Evolutionary conservation across 176 grass and related monocot genomes (phyloP).

Genomic region (Eremochloa ophiuroides): DNA sequence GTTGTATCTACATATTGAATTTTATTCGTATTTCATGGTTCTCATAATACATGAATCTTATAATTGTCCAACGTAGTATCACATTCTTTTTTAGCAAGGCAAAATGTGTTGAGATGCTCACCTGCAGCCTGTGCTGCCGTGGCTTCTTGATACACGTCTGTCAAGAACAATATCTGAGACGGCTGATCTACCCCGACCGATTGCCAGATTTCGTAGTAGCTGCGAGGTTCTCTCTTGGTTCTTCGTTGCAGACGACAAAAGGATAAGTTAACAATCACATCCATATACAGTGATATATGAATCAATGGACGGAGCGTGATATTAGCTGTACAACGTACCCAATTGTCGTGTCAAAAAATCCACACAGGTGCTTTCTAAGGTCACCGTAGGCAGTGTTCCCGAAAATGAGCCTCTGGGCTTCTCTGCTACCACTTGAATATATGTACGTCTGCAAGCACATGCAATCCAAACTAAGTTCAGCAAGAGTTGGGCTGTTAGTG

Average conservation of each 20-base stretch:
- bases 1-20: not conserved
- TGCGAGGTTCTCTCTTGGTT: constrained; percentile 67
- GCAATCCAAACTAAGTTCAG: not conserved
- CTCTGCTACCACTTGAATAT: constrained; percentile 93
- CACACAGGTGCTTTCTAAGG: constrained; percentile 66
- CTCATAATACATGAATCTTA: not conserved
- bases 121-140: constrained; percentile 76
- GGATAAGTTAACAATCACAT: not conserved
- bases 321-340: constrained; percentile 40
- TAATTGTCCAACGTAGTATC: not conserved
- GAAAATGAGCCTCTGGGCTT: constrained; percentile 95
- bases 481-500: not conserved
- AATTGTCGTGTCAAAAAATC: constrained; percentile 81
- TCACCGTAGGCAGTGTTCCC: constrained; percentile 75
- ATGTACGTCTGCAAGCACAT: constrained; percentile 59
- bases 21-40: not conserved
- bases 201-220: constrained; percentile 82
- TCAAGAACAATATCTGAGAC: constrained; percentile 79
- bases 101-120: not conserved
- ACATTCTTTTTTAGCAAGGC: not conserved
- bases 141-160: constrained; percentile 80
- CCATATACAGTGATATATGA: not conserved
- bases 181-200: constrained; percentile 69
- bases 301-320: not conserved
- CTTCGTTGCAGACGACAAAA: constrained; percentile 1